phyloP scores from a whole-genome alignment of 345 rosid species.

The Eucalyptus guilfoylei region DNA sequence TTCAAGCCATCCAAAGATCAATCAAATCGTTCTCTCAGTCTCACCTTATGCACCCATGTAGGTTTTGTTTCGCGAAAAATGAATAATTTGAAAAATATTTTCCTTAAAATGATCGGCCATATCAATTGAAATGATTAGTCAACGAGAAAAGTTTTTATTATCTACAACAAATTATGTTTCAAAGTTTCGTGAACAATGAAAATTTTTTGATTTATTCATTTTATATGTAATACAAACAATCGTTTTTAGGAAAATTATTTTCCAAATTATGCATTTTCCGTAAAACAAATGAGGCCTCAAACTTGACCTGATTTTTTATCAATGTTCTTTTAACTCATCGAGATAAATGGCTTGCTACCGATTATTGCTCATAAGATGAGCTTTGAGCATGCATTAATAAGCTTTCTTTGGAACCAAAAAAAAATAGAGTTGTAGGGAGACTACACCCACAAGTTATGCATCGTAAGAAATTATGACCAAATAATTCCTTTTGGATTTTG shows the following conservation, averaged over 20 bases:
- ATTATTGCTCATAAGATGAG: not conserved
- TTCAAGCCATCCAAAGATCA: not conserved
- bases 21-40: not conserved
- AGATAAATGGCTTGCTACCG: not conserved
- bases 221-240: no score
- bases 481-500: not conserved
- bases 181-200: no score
- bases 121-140: no score
- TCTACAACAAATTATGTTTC: no score
- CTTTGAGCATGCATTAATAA: not conserved
- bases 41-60: not conserved
- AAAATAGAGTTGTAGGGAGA: not conserved
- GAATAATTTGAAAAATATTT: no score
- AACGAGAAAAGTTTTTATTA: fast-evolving
- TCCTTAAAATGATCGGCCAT: no score
- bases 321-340: not conserved
- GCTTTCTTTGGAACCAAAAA: not conserved
- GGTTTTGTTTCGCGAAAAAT: fast-evolving
- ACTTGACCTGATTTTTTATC: not conserved
- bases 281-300: fast-evolving
- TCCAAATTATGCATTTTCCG: fast-evolving
- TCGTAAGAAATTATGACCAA: not conserved
- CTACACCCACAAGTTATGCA: not conserved
- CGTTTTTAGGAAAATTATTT: no score
- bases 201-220: no score